Evolutionary conservation across 371 early-diverging fungal species (phyloP).

Genomic region (Mucor plumbeus): DNA sequence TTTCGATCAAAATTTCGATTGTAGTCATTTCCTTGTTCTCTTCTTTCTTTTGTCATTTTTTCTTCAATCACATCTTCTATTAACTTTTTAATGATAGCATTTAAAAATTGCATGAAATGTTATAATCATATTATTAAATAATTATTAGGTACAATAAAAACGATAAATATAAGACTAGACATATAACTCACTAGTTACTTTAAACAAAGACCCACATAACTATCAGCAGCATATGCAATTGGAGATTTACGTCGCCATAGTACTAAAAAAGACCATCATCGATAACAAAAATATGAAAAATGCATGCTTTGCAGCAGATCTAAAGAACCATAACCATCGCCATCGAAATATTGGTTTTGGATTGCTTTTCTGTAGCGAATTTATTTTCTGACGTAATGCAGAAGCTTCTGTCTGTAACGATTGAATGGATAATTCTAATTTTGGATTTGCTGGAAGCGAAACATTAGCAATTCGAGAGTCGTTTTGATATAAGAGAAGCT

Average conservation of each 20-base stretch:
- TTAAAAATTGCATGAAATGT: too few relatives aligned
- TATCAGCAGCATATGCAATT: constrained; percentile 40
- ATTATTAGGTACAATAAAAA: too few relatives aligned
- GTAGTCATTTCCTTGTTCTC: too few relatives aligned
- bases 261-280: constrained; percentile 31
- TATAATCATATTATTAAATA: too few relatives aligned
- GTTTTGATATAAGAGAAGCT: not conserved
- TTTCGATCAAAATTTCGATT: too few relatives aligned
- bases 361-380: constrained; percentile 20
- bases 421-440: not conserved
- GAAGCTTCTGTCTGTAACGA: constrained; percentile 33
- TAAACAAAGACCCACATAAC: constrained; percentile 30
- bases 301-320: constrained; percentile 31
- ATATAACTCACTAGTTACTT: constrained; percentile 23
- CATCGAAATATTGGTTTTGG: constrained; percentile 31
- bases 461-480: not conserved
- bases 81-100: too few relatives aligned
- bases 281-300: constrained; percentile 36
- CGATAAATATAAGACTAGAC: not conserved
- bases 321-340: constrained; percentile 19
- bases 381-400: constrained; percentile 36
- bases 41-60: too few relatives aligned
- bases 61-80: too few relatives aligned
- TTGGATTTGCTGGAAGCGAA: not conserved
- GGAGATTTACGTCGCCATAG: constrained; percentile 42